phyloP scores from a whole-genome alignment of 192 early-diverging fungal genomes.

The Entomortierella beljakovae region DNA sequence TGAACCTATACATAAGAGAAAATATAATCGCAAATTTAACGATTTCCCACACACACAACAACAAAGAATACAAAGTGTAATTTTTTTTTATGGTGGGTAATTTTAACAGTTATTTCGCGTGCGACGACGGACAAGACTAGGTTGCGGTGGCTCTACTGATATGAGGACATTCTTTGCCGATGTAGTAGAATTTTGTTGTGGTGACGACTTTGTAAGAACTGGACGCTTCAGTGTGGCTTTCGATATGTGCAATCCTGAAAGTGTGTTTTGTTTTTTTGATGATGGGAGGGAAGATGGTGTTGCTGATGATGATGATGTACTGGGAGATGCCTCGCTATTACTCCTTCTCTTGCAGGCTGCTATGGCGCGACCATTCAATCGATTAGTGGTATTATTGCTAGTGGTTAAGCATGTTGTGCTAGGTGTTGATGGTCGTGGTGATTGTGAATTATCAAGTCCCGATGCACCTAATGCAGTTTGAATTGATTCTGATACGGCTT shows the following conservation, averaged over 20 bases:
- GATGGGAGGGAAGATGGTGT: conserved; percentile 7
- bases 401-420: not conserved
- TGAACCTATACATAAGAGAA: no score
- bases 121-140: conserved; percentile 12
- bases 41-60: no score
- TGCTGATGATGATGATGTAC: not conserved
- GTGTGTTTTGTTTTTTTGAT: conserved; percentile 18
- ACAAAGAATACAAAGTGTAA: conserved; percentile 2
- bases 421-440: not conserved
- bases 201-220: not conserved
- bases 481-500: conserved; percentile 4
- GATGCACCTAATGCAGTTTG: not conserved
- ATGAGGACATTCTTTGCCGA: not conserved
- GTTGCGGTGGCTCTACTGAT: not conserved
- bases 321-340: not conserved
- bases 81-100: not conserved
- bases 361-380: not conserved
- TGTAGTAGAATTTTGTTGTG: not conserved
- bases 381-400: not conserved
- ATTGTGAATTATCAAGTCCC: not conserved
- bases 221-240: conserved; percentile 10
- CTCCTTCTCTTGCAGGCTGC: conserved; percentile 12
- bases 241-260: conserved; percentile 4
- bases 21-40: no score
- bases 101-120: conserved; percentile 4